Evolutionary conservation across 345 rosid species (phyloP).

Genomic region (Murraya koenigii): DNA sequence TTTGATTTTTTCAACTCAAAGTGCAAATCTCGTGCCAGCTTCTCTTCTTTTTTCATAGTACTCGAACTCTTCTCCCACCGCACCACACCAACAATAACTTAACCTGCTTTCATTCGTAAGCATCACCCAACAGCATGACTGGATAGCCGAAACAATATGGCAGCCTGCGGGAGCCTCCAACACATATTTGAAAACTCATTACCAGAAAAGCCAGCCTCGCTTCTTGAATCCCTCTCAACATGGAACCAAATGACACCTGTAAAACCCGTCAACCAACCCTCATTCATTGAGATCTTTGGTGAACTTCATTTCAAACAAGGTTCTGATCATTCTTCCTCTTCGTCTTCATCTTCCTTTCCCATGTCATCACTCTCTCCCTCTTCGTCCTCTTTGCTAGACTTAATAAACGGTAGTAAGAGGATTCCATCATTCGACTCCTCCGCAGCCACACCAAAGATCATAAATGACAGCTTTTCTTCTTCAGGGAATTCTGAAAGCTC

Average conservation of each 20-base stretch:
- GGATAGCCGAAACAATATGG: slow-evolving; percentile 44
- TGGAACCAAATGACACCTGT: slow-evolving; percentile 57
- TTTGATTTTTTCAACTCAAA: slow-evolving; percentile 37
- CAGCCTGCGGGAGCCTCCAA: slow-evolving; percentile 67
- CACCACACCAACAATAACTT: not conserved
- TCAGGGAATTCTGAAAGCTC: not conserved
- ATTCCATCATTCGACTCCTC: slow-evolving; percentile 6
- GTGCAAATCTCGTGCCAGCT: slow-evolving; percentile 30
- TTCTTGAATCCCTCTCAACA: slow-evolving; percentile 54
- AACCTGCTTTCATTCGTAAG: not conserved
- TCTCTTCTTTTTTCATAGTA: not conserved
- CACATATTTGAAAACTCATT: slow-evolving; percentile 58
- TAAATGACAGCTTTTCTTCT: not conserved
- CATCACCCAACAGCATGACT: slow-evolving; percentile 4
- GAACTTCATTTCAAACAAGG: slow-evolving; percentile 67
- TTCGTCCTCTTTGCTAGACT: slow-evolving; percentile 24
- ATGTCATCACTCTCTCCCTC: slow-evolving; percentile 5
- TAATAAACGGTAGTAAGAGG: slow-evolving; percentile 15
- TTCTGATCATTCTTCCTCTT: slow-evolving; percentile 16
- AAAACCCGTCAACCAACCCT: slow-evolving; percentile 37
- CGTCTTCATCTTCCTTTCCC: not conserved
- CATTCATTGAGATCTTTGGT: slow-evolving; percentile 67
- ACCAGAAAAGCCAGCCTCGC: slow-evolving; percentile 46
- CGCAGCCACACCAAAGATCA: slow-evolving; percentile 10
- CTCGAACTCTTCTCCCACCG: not conserved